phyloP scores from a whole-genome alignment of 257 asterid species.

The Ligustrum vulgare region DNA sequence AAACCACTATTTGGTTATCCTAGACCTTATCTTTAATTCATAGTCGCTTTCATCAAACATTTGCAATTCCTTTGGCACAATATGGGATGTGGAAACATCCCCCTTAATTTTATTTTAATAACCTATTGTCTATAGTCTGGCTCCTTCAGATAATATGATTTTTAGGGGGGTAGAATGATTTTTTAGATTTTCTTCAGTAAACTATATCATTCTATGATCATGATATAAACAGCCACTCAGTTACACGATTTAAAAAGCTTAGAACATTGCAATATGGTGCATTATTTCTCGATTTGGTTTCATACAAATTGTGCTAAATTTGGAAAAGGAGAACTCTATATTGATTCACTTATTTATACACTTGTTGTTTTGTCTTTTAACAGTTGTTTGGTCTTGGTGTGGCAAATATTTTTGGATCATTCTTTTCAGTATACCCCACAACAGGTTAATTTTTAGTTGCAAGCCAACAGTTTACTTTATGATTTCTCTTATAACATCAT shows the following conservation, averaged over 20 bases:
- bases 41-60: not conserved
- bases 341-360: conserved; percentile 15
- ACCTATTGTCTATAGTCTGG: not conserved
- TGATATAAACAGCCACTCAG: conserved; percentile 8
- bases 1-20: not conserved
- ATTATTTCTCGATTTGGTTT: not conserved
- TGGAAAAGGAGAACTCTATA: conserved; percentile 5
- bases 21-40: not conserved
- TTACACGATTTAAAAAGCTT: conserved; percentile 4
- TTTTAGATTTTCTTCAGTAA: conserved; percentile 3
- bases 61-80: not conserved
- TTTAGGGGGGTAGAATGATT: conserved; percentile 8
- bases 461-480: conserved; percentile 17
- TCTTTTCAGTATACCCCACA: conserved; percentile 90
- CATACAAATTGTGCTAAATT: conserved; percentile 1
- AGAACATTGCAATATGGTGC: conserved; percentile 1
- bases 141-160: conserved; percentile 12
- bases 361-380: conserved; percentile 29
- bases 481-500: conserved; percentile 19
- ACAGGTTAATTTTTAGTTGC: conserved; percentile 65
- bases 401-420: conserved; percentile 92
- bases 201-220: conserved; percentile 14
- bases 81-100: not conserved
- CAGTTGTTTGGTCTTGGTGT: conserved; percentile 99
- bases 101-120: not conserved